Evolutionary conservation across 2,329 filamentous ascomycete genomes (phyloP).

Genomic region (Pleurostoma richardsiae): DNA sequence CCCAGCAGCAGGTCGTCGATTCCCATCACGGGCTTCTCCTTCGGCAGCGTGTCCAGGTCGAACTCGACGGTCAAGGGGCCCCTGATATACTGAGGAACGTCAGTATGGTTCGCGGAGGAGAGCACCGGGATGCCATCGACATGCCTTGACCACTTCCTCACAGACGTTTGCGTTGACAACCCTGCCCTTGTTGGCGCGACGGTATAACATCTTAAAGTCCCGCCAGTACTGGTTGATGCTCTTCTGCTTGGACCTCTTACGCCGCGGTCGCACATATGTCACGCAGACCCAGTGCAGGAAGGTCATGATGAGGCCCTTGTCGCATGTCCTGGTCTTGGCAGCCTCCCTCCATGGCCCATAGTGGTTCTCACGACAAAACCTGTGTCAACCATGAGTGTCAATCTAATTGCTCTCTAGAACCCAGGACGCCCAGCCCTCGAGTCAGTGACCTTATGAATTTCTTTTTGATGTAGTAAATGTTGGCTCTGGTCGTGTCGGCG

Average conservation of each 20-base stretch:
- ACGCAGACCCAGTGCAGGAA: constrained; percentile 17
- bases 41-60: neutral
- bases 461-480: constrained; percentile 15
- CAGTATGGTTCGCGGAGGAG: neutral
- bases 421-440: neutral
- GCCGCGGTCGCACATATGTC: constrained; percentile 9
- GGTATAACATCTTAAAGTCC: constrained; percentile 16
- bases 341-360: constrained; percentile 8
- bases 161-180: constrained; percentile 10
- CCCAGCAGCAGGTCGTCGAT: constrained; percentile 10
- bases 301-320: constrained; percentile 16
- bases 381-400: neutral
- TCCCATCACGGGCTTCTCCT: constrained; percentile 7
- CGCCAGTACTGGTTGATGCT: constrained; percentile 13
- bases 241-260: constrained; percentile 8
- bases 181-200: constrained; percentile 9
- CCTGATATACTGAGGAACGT: neutral
- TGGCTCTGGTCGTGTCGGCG: constrained; percentile 12
- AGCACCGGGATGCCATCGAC: neutral
- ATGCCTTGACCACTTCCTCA: neutral
- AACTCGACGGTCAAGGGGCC: neutral
- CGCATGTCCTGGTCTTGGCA: constrained; percentile 10
- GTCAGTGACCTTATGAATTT: constrained; percentile 13
- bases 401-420: neutral
- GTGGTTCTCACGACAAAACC: constrained; percentile 4